Evolutionary conservation across 352 stramenopile genomes (phyloP), one percentile per base, ranked within the genome.

Genomic region (Elongisporangium undulatum): DNA sequence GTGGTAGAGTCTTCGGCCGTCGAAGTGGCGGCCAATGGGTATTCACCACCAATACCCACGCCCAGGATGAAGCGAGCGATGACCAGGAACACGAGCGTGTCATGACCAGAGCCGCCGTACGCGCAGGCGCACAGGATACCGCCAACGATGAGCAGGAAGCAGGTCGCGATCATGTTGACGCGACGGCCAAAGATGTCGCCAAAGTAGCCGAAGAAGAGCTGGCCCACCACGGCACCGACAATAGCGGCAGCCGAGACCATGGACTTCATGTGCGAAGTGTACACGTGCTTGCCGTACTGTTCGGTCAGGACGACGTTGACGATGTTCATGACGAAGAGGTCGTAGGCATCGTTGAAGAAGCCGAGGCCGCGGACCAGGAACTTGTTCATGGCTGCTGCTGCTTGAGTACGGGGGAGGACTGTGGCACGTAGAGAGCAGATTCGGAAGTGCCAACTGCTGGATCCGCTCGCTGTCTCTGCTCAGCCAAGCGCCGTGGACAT

Each of bases 281-380:
- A 89, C 7, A 81, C 74, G 45, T 82, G 41, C 45, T 78, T 74
- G 57, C 68, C 72, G 58, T 85, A 90, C 58, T 89, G 74, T 62
- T 92, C 77, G 16, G 75, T 81, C 53, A 92, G 79, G 58, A 92
- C 77, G 59, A 92, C 69, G 70, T 92, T 92, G 68, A 90, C 69
- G 15, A 92, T 68, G 62, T 91, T 91, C 79, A 91, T 89, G 55
- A 89, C 77, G 61, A 91, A 89, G n/a, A 91, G 75, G 39, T 91
- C 81, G 68, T 89, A 90, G 26, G 81, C 74, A 64, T 89, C 81
- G 51, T 88, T 88, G 68, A 82, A 91, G 69, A 91, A 91, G 56
- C 82, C 79, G 58, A 92, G 76, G 39, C 82, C 79, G 19, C 82
- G 77, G 13, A 92, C 67, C 17, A 89, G 55, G 45, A 86, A 88